A percentile compares a stretch with the other conserved stretches of the same genome.
phyloP scores from a whole-genome alignment of 2,329 filamentous ascomycete genomes.

The Aspergillus ustus region DNA sequence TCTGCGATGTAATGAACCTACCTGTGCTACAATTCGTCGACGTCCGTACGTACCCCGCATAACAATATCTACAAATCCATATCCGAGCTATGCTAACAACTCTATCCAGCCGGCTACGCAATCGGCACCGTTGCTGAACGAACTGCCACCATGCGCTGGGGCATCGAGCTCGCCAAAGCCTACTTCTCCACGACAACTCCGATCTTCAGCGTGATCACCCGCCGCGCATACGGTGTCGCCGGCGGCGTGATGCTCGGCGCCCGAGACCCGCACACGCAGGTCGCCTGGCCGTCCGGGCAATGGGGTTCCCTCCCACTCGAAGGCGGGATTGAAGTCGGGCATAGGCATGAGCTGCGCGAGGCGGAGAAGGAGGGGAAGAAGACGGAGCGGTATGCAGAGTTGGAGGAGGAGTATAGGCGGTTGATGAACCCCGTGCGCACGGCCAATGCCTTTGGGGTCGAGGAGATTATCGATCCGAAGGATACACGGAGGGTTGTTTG shows the following conservation, averaged over 20 bases:
- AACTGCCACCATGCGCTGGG: conserved; percentile 68
- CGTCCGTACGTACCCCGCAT: conserved; percentile 49
- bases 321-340: conserved; percentile 68
- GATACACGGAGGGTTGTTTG: conserved; percentile 60
- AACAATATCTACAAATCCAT: not conserved
- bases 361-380: conserved; percentile 57
- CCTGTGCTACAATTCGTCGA: conserved; percentile 68
- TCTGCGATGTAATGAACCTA: conserved; percentile 69
- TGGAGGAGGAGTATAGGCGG: conserved; percentile 64
- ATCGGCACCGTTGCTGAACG: conserved; percentile 68
- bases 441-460: conserved; percentile 66
- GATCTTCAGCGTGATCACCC: conserved; percentile 66
- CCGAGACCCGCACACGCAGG: conserved; percentile 63
- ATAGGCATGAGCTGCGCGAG: conserved; percentile 63
- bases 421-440: conserved; percentile 69
- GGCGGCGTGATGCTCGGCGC: conserved; percentile 68
- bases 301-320: conserved; percentile 67
- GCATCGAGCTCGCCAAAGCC: conserved; percentile 63
- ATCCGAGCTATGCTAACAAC: not conserved
- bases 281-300: conserved; percentile 67
- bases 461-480: conserved; percentile 69
- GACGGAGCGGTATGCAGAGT: conserved; percentile 57
- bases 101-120: conserved; percentile 58
- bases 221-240: conserved; percentile 66
- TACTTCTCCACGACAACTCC: conserved; percentile 68